Conservation (phyloP, 768 basidiomycete genomes). For the Termitomyces sp. region DNA sequence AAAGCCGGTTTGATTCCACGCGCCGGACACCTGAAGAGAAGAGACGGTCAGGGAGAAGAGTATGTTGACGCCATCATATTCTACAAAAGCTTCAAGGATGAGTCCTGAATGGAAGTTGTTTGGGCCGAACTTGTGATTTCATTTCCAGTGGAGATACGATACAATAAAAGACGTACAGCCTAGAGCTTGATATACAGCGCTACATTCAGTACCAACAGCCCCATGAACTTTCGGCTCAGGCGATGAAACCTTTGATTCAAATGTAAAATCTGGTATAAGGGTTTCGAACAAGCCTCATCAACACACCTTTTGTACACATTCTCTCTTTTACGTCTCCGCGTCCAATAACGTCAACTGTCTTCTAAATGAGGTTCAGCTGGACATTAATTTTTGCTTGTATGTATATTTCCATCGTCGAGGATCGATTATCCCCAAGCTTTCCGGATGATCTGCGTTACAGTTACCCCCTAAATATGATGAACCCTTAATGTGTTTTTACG, state of each 20-base stretch:
- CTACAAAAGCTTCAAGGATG: slow-evolving; percentile 67
- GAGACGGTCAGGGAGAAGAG: slow-evolving; percentile 73
- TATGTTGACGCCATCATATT: slow-evolving; percentile 85
- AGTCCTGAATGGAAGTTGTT: slow-evolving; percentile 2
- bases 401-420: no score
- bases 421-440: neutral
- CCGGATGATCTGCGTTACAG: neutral
- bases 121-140: neutral
- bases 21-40: slow-evolving; percentile 63
- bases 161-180: neutral
- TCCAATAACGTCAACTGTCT: no score
- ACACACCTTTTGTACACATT: neutral
- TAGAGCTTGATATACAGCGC: neutral
- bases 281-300: neutral
- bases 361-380: no score
- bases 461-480: no score
- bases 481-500: no score
- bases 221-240: neutral
- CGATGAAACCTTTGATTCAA: neutral
- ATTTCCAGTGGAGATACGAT: neutral
- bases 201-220: neutral
- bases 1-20: slow-evolving; percentile 73
- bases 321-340: neutral
- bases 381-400: no score
- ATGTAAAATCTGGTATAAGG: neutral